Evolutionary conservation across 225 moss, liverwort and hornwort genomes (phyloP), one percentile per base, ranked within the genome.

Genomic region (Physcomitrium patens): DNA sequence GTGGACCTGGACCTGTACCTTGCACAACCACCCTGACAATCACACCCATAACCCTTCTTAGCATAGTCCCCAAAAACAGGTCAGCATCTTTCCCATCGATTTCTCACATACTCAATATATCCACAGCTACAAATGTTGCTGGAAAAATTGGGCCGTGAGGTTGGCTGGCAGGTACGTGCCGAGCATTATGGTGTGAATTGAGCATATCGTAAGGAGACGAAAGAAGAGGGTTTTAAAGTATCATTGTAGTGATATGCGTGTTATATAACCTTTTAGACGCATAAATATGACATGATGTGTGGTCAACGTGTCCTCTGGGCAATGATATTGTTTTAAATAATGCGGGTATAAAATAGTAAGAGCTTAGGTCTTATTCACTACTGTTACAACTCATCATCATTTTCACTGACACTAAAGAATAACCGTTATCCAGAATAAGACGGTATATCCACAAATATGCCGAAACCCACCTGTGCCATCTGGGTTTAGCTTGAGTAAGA

Each of bases 1-100:
- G 78, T 55, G 82, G 81, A 55, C 85, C 82, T 61, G 85, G 85
- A 62, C 85, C 81, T 56, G 68, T 51, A 22, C 85, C 78, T 76
- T 85, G 85, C 61, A 82, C 85, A 71, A 82, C 85, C 72, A 85
- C 81, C 85, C 85, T 84, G 69, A 65, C 65, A 78, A 51, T 20
- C 76, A 44, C 79, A 68, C 54, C 45, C 75, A 48, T 63, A 61
- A 70, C 24, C 60, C 74, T 47, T 65, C 60, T 82, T 57, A 75
- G 65, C 74, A 71, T 52, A 24, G 64, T 57, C 64, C 64, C 28
- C 47, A 48, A 26, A 37, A 37, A 37, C 31, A 48, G 45, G 12
- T 43, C 24, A 42, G 23, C 51, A 37, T 68, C 23, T 52, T 37
- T 18, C 42, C 31, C 76, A 61, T 42, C 52, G 51, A 15, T 22